Evolutionary conservation across 2,329 filamentous ascomycete genomes (phyloP), one percentile per base, ranked within the genome.

Genomic region (Ceratocystis cacaofunesta): DNA sequence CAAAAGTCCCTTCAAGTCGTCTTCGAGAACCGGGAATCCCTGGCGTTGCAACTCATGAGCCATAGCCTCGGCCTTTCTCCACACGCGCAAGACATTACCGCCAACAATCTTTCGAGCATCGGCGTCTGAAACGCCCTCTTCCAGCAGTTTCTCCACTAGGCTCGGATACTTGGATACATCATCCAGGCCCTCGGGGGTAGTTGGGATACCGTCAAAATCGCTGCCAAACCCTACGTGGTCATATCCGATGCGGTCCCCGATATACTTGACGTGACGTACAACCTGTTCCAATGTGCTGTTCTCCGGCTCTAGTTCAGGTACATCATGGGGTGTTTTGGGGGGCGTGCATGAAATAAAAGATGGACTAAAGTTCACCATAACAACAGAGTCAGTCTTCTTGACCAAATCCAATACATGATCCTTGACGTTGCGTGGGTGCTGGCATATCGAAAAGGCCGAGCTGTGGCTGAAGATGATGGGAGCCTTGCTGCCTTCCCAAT

Each of bases 401-500:
- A 96, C 88, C 0, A 94, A 78, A 48, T 87, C 76, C 6, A 97
- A 78, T 15, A 96, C 84, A 65, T 92, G 82, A 69, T 97, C 91
- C 0, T 89, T 89, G 6, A 95, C 92, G 70, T 97, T 97, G 43
- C 92, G 84, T 8, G 91, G 90, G 74, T 96, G 91, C 6, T 89
- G 89, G 72, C 91, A 96, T 25, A 96, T 72, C 1, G 84, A 80
- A 70, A 88, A 87, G 1, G 88, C 89, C 4, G 88, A 92, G 70
- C 88, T 94, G 73, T 97, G 92, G 66, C 86, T 90, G 78, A 90
- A 96, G 66, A 96, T 94, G 4, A 94, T 81, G 0, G 92, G 92
- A 0, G 92, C 91, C 66, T 80, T 77, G 72, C 87, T 92, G 5
- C 89, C 89, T 4, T 76, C 73, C 88, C 88, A 92, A 55, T 76